These are phyloP conservation scores for Taxawa tesnikishii DNA, from an alignment of 2,329 filamentous ascomycete species.

Conservation along the genomic window DNA sequence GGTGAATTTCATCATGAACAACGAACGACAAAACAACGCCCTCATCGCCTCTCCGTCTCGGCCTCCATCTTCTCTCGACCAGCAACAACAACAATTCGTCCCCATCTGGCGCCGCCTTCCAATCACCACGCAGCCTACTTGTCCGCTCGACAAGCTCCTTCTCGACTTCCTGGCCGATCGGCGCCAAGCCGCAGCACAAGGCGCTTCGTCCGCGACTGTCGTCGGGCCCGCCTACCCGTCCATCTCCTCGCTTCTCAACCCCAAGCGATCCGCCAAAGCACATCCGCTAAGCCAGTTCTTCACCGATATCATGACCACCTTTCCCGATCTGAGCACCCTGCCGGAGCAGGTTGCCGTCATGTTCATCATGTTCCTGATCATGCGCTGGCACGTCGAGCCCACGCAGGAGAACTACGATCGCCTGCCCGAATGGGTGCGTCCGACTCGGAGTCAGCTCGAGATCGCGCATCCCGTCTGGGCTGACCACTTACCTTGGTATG, in stretches of 20 bases:
- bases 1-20: constrained; percentile 1
- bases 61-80: background rate
- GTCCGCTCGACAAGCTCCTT: constrained; percentile 66
- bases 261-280: constrained; percentile 42
- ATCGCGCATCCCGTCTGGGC: constrained; percentile 67
- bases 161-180: constrained; percentile 66
- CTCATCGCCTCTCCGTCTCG: background rate
- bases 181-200: constrained; percentile 52
- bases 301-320: constrained; percentile 74
- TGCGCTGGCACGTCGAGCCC: constrained; percentile 71
- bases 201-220: constrained; percentile 51
- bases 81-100: constrained; percentile 8
- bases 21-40: background rate
- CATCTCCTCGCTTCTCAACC: constrained; percentile 66
- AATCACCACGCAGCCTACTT: constrained; percentile 54
- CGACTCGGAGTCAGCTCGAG: constrained; percentile 53
- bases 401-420: constrained; percentile 68
- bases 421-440: constrained; percentile 61
- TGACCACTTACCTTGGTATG: constrained; percentile 62
- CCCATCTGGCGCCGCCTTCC: constrained; percentile 24
- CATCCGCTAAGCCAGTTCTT: constrained; percentile 77
- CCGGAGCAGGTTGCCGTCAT: constrained; percentile 74
- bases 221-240: constrained; percentile 70
- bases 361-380: constrained; percentile 76
- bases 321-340: constrained; percentile 59